These are phyloP conservation scores for Polygonum aviculare DNA, from an alignment of 148 eudicot species.

Conservation along the genomic window DNA sequence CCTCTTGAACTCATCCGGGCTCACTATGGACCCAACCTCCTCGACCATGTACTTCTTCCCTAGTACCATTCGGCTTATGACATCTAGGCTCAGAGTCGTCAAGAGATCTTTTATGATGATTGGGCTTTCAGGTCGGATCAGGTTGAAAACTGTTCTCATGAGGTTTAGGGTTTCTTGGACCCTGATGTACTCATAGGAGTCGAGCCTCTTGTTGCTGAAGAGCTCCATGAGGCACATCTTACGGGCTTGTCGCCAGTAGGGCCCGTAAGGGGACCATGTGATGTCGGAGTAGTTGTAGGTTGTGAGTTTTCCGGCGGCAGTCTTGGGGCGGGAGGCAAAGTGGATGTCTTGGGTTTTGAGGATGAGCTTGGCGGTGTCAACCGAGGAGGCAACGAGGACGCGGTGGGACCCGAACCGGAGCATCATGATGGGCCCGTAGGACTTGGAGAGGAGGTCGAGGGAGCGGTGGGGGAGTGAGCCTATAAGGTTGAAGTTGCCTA, in stretches of 20 bases:
- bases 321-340: constrained; percentile 58
- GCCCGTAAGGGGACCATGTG: constrained; percentile 89
- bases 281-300: constrained; percentile 82
- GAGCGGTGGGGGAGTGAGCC: constrained; percentile 79
- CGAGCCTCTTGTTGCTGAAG: constrained; percentile 58
- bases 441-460: constrained; percentile 44
- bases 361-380: constrained; percentile 51
- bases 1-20: constrained; percentile 62
- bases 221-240: constrained; percentile 78
- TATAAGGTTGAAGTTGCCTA: constrained; percentile 83
- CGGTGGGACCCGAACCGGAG: constrained; percentile 59
- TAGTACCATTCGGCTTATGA: constrained; percentile 81
- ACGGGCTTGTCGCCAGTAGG: constrained; percentile 89
- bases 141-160: constrained; percentile 17
- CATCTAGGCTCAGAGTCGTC: constrained; percentile 59
- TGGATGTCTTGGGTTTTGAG: constrained; percentile 62
- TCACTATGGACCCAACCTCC: constrained; percentile 24
- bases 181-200: constrained; percentile 72
- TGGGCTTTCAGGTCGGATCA: constrained; percentile 8
- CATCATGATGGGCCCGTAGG: constrained; percentile 69
- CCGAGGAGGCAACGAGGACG: constrained; percentile 65
- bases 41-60: constrained; percentile 55
- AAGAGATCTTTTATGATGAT: constrained; percentile 46
- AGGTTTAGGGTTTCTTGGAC: constrained; percentile 47
- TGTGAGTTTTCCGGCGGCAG: constrained; percentile 84